Conservation (phyloP, 2,329 filamentous ascomycete species). For the Trichoderma sp. region DNA sequence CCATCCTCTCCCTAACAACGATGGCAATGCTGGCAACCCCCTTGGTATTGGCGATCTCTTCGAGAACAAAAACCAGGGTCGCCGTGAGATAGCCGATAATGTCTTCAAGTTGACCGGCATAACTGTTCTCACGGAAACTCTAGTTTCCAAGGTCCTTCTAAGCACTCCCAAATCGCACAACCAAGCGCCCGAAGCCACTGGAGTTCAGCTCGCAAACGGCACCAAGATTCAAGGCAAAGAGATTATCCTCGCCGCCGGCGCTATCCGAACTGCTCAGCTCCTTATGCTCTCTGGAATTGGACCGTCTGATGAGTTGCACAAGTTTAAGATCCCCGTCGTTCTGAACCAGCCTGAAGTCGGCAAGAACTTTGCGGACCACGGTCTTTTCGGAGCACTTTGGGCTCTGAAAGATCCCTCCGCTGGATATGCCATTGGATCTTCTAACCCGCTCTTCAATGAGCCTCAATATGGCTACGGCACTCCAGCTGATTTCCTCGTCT, state of each 20-base stretch:
- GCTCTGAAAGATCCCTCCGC: slow-evolving; percentile 36
- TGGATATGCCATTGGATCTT: slow-evolving; percentile 37
- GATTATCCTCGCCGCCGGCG: slow-evolving; percentile 52
- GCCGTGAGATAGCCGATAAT: slow-evolving; percentile 26
- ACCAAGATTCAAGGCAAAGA: slow-evolving; percentile 32
- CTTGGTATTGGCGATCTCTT: slow-evolving; percentile 35
- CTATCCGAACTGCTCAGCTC: slow-evolving; percentile 52
- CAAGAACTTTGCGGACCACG: slow-evolving; percentile 40
- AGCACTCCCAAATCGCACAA: background rate
- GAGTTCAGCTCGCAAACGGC: slow-evolving; percentile 31
- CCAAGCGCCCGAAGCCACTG: slow-evolving; percentile 16
- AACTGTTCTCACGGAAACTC: slow-evolving; percentile 30
- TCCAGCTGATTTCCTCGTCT: slow-evolving; percentile 41
- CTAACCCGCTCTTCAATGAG: slow-evolving; percentile 38
- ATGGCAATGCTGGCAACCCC: slow-evolving; percentile 32
- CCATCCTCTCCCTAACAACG: slow-evolving; percentile 26
- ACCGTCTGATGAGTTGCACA: slow-evolving; percentile 39
- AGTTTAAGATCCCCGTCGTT: slow-evolving; percentile 39
- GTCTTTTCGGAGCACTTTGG: slow-evolving; percentile 34
- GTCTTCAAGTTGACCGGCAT: slow-evolving; percentile 30
- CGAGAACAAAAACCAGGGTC: slow-evolving; percentile 29
- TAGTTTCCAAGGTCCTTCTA: slow-evolving; percentile 29
- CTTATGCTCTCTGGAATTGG: slow-evolving; percentile 54
- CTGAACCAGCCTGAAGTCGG: slow-evolving; percentile 45
- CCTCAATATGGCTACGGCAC: slow-evolving; percentile 40